These are phyloP conservation scores for Knoxdaviesia proteae DNA, from an alignment of 2,329 filamentous ascomycete genomes.

Conservation along the genomic window DNA sequence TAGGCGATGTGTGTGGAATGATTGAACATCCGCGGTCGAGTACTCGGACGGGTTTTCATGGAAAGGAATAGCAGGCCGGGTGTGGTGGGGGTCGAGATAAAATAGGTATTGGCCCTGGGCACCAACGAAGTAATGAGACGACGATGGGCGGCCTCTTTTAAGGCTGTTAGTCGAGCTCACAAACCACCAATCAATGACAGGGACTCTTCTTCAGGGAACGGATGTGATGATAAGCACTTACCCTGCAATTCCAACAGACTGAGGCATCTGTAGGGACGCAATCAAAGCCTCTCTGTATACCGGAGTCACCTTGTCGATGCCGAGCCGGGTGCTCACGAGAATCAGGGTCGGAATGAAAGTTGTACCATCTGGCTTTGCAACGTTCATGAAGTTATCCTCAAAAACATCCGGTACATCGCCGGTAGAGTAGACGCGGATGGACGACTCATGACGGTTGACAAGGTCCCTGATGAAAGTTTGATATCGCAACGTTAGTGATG, in stretches of 20 bases:
- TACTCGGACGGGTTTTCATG: constrained; percentile 35
- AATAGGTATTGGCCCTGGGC: constrained; percentile 58
- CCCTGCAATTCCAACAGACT: constrained; percentile 94
- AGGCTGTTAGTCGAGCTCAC: background rate
- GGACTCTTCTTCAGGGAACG: background rate
- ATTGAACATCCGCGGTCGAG: constrained; percentile 51
- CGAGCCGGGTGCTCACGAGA: constrained; percentile 69
- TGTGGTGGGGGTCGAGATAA: constrained; percentile 86
- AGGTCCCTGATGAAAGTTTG: constrained; percentile 39
- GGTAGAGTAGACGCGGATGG: constrained; percentile 67
- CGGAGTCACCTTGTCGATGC: constrained; percentile 83
- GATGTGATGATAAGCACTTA: constrained; percentile 20
- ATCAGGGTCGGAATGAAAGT: constrained; percentile 69
- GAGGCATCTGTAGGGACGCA: constrained; percentile 61
- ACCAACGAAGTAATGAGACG: constrained; percentile 47
- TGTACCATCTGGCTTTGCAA: constrained; percentile 46
- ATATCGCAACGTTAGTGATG: background rate
- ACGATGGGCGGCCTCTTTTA: constrained; percentile 67
- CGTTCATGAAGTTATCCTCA: constrained; percentile 64
- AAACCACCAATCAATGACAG: background rate
- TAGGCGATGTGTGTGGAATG: constrained; percentile 72
- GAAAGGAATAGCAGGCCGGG: constrained; percentile 51
- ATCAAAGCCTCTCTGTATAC: constrained; percentile 93
- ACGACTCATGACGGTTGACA: constrained; percentile 40
- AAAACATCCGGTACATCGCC: constrained; percentile 85